A percentile compares a stretch with the other conserved stretches of the same genome.
These are phyloP conservation scores for Penicillium egyptiacum DNA, from an alignment of 495 filamentous ascomycete species.

Conservation along the genomic window DNA sequence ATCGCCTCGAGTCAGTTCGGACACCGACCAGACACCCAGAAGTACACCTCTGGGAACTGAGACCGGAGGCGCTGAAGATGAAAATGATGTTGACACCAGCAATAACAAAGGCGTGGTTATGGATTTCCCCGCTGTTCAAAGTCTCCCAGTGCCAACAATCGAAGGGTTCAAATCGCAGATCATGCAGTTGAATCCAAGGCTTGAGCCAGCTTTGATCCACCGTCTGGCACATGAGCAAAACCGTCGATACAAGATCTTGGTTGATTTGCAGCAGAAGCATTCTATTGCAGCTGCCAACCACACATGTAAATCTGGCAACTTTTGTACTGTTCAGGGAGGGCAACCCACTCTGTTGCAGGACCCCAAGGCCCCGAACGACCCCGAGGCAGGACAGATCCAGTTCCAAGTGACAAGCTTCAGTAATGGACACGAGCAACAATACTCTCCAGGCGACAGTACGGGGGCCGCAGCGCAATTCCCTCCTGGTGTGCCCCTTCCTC, in stretches of 20 bases:
- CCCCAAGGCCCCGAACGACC: constrained; percentile 45
- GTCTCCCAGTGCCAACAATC: constrained; percentile 66
- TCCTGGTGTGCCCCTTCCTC: constrained; percentile 76
- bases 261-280: constrained; percentile 73
- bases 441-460: constrained; percentile 62
- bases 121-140: constrained; percentile 45
- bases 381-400: constrained; percentile 46
- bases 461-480: constrained; percentile 75
- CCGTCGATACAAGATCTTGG: constrained; percentile 74
- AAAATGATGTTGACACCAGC: constrained; percentile 44
- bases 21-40: constrained; percentile 9
- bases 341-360: constrained; percentile 50
- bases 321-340: constrained; percentile 68
- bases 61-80: constrained; percentile 41
- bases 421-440: constrained; percentile 62
- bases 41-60: constrained; percentile 15
- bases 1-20: constrained; percentile 29
- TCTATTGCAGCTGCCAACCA: constrained; percentile 49
- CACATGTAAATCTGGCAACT: constrained; percentile 58
- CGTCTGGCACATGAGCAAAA: constrained; percentile 80
- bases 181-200: constrained; percentile 65
- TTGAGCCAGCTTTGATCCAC: constrained; percentile 72
- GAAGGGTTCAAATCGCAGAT: constrained; percentile 80
- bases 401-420: constrained; percentile 53
- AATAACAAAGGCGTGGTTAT: constrained; percentile 49